phyloP scores from a whole-genome alignment of 169 alveolate species.

The Nephromyces sp. region DNA sequence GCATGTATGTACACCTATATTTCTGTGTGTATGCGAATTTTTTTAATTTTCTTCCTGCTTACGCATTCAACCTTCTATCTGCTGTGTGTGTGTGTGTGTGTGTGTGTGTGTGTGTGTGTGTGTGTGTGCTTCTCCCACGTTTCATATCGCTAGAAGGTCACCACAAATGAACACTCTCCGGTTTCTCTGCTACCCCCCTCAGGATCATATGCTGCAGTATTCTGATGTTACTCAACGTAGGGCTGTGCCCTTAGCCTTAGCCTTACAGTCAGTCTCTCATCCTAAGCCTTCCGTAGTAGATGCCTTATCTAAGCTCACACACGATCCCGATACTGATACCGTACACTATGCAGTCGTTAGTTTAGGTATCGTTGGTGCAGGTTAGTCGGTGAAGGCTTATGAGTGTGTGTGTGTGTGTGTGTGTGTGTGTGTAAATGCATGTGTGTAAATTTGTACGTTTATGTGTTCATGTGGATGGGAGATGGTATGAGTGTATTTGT shows the following conservation, averaged over 20 bases:
- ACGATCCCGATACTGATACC: conserved; percentile 90
- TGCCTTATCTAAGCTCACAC: conserved; percentile 86
- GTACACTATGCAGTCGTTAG: conserved; percentile 89
- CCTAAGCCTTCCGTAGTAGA: conserved; percentile 82
- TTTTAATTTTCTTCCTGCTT: not conserved
- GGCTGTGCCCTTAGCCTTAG: conserved; percentile 96
- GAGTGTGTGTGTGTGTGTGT: conserved; percentile 12
- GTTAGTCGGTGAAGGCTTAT: conserved; percentile 12
- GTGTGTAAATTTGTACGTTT: conserved; percentile 10
- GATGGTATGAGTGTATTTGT: not conserved
- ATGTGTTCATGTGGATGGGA: not conserved
- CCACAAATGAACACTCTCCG: too few relatives aligned
- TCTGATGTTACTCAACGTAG: conserved; percentile 78
- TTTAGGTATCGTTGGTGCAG: conserved; percentile 92
- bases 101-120: not conserved
- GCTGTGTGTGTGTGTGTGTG: not conserved
- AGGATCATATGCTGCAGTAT: conserved; percentile 82
- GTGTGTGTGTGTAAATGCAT: not conserved
- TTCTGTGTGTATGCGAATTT: not conserved
- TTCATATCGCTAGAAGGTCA: too few relatives aligned
- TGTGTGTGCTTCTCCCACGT: not conserved
- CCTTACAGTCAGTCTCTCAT: conserved; percentile 83
- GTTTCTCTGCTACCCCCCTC: not conserved
- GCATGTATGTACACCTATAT: not conserved
- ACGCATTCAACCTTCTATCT: not conserved